A percentile compares a stretch with the other conserved stretches of the same genome.
Evolutionary conservation across 805 yeast genomes (phyloP).

Genomic region (Kodamaea laetipori): DNA sequence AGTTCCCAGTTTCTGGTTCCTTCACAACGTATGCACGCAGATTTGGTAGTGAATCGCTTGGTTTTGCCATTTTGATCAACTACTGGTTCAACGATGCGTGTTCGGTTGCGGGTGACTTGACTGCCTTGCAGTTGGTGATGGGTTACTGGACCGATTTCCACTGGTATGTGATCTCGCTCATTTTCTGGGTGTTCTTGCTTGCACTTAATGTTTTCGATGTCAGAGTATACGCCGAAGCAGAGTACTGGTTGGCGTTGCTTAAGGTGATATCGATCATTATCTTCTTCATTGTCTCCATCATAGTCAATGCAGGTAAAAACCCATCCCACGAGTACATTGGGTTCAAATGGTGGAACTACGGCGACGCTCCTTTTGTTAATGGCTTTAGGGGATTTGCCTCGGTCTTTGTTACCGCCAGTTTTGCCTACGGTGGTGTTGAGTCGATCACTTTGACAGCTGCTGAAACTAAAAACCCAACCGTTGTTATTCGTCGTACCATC

Average conservation of each 20-base stretch:
- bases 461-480: constrained; percentile 62
- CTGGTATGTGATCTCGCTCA: constrained; percentile 26
- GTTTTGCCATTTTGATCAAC: constrained; percentile 38
- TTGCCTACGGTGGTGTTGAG: constrained; percentile 49
- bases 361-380: constrained; percentile 12
- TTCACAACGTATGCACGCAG: constrained; percentile 36
- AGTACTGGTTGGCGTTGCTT: constrained; percentile 36
- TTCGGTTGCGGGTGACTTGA: constrained; percentile 37
- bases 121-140: constrained; percentile 45
- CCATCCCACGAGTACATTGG: constrained; percentile 43
- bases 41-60: constrained; percentile 31
- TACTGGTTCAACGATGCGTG: constrained; percentile 38
- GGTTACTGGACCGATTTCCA: constrained; percentile 34
- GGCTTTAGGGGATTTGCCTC: constrained; percentile 26
- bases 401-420: constrained; percentile 29
- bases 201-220: constrained; percentile 33
- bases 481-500: constrained; percentile 63
- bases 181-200: constrained; percentile 29
- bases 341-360: constrained; percentile 42
- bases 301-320: constrained; percentile 37
- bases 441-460: constrained; percentile 54
- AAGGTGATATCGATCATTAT: constrained; percentile 36
- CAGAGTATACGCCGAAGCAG: constrained; percentile 38
- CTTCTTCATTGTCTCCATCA: constrained; percentile 35
- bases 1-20: constrained; percentile 37